These are phyloP conservation scores for Paramecium octaurelia DNA, from an alignment of 73 alveolate genomes.

Conservation along the genomic window DNA sequence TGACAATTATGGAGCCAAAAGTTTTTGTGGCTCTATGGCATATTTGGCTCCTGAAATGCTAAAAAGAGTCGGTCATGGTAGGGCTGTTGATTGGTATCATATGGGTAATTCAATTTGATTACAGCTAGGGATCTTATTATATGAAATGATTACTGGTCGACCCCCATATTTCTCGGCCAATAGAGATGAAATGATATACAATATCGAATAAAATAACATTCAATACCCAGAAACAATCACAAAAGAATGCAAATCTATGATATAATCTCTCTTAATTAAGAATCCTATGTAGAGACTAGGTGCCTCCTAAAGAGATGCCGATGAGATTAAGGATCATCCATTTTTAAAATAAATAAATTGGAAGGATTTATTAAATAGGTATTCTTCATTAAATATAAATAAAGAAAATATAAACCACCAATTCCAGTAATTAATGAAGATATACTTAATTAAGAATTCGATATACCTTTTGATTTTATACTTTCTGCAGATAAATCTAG, in stretches of 20 bases:
- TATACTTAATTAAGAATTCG: background rate
- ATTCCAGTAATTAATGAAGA: slow-evolving; percentile 39
- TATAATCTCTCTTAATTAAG: slow-evolving; percentile 56
- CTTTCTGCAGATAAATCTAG: slow-evolving; percentile 38
- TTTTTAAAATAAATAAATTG: slow-evolving; percentile 79
- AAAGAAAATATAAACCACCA: slow-evolving; percentile 56
- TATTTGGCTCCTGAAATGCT: slow-evolving; percentile 98
- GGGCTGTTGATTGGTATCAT: slow-evolving; percentile 95
- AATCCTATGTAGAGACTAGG: slow-evolving; percentile 82
- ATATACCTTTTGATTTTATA: slow-evolving; percentile 41
- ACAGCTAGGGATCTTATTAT: slow-evolving; percentile 75
- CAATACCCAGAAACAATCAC: slow-evolving; percentile 2
- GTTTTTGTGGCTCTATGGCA: slow-evolving; percentile 95
- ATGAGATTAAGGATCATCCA: slow-evolving; percentile 85
- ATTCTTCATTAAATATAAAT: background rate
- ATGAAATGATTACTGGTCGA: slow-evolving; percentile 93
- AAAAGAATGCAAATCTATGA: slow-evolving; percentile 26
- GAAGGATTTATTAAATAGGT: slow-evolving; percentile 62
- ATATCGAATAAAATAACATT: slow-evolving; percentile 70
- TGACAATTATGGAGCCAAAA: slow-evolving; percentile 78
- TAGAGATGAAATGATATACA: slow-evolving; percentile 82
- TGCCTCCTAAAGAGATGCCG: slow-evolving; percentile 70
- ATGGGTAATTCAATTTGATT: slow-evolving; percentile 65
- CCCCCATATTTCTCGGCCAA: slow-evolving; percentile 87
- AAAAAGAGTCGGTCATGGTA: slow-evolving; percentile 92